Evolutionary conservation across 352 stramenopile species (phyloP).

Genomic region (Elongisporangium anandrum): DNA sequence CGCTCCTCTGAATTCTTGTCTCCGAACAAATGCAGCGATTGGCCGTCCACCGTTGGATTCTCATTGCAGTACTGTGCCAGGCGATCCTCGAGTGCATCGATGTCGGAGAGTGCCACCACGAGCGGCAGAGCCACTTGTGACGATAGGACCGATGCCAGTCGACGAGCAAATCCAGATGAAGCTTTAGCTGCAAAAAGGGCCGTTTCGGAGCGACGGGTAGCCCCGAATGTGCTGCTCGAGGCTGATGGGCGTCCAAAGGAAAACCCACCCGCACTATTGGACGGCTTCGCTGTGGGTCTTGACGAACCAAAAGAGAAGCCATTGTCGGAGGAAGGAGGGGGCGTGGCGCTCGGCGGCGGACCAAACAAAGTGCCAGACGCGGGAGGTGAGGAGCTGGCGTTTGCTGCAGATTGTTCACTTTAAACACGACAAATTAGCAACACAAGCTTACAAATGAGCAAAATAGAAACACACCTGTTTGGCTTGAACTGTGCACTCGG

Average conservation of each 20-base stretch:
- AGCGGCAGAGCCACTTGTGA: background rate
- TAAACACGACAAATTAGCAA: background rate
- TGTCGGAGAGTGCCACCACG: background rate
- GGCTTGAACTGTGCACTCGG: background rate
- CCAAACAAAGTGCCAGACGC: background rate
- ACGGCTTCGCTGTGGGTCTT: background rate
- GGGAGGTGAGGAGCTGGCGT: background rate
- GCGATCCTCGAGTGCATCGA: background rate
- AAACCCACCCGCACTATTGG: background rate
- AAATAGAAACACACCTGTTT: background rate
- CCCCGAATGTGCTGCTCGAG: background rate
- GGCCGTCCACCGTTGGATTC: conserved; percentile 8
- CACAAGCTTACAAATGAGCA: no score
- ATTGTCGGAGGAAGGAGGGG: no score
- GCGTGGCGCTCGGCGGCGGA: no score
- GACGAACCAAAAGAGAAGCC: background rate
- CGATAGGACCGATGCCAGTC: background rate
- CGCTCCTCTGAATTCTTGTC: conserved; percentile 10
- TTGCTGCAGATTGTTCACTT: background rate
- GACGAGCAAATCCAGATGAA: background rate
- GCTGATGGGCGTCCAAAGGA: background rate
- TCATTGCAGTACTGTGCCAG: conserved; percentile 9
- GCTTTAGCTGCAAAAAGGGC: no score
- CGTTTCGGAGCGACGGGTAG: no score
- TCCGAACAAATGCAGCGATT: conserved; percentile 14